Conservation (phyloP, 148 eudicot genomes). For the Rhododendron mucronatum region DNA sequence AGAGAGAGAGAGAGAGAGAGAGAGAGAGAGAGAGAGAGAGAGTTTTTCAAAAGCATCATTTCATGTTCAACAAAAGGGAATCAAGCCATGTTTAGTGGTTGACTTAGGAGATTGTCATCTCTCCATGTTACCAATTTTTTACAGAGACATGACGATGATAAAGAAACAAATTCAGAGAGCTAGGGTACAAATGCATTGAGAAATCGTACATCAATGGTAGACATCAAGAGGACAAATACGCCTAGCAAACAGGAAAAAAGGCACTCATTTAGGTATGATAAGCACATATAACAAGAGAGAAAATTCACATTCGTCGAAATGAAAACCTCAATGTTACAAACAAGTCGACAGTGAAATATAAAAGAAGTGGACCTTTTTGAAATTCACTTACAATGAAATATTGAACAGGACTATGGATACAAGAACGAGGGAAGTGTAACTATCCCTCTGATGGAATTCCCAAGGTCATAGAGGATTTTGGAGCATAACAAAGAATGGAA, state of each 20-base stretch:
- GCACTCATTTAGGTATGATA: not conserved
- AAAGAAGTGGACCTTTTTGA: not conserved
- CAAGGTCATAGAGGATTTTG: not conserved
- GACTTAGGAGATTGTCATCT: not conserved
- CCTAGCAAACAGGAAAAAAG: not conserved
- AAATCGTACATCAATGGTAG: not conserved
- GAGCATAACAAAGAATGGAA: not conserved
- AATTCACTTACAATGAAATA: not conserved
- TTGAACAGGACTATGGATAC: not conserved
- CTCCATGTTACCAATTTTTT: not conserved
- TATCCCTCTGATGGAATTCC: not conserved
- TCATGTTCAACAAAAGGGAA: not conserved
- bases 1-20: not conserved
- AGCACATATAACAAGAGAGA: not conserved
- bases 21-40: not conserved
- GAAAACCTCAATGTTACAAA: not conserved
- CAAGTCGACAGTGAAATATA: not conserved
- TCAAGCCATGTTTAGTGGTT: not conserved
- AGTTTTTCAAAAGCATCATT: not conserved
- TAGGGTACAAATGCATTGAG: not conserved
- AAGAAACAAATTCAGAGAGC: not conserved
- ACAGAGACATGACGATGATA: not conserved
- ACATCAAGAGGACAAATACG: not conserved
- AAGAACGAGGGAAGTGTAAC: not conserved
- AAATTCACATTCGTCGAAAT: not conserved